A percentile compares a stretch with the other conserved stretches of the same genome.
phyloP scores from a whole-genome alignment of 2,329 filamentous ascomycete genomes.

The Epichloe glyceriae region DNA sequence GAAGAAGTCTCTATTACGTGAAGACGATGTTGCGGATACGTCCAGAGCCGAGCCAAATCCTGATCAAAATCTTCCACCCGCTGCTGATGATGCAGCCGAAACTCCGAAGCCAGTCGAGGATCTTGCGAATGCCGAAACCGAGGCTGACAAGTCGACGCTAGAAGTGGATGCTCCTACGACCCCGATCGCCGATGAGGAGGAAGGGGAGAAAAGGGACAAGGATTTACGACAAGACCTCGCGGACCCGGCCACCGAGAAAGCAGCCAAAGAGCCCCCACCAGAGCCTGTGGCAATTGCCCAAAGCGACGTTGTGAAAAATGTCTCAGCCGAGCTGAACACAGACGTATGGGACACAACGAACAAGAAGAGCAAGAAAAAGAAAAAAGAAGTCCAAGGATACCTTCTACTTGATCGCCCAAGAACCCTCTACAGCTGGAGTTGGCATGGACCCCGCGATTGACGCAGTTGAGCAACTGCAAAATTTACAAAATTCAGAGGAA shows the following conservation, averaged over 20 bases:
- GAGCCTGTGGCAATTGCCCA: not conserved
- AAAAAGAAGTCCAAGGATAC: constrained; percentile 5
- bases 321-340: not conserved
- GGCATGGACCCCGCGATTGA: not conserved
- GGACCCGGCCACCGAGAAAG: not conserved
- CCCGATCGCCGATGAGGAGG: not conserved
- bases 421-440: not conserved
- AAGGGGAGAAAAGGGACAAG: not conserved
- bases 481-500: not conserved
- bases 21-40: not conserved
- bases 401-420: not conserved
- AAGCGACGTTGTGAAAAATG: not conserved
- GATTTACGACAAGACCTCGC: not conserved
- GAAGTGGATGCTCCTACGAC: not conserved
- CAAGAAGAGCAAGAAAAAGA: constrained; percentile 12
- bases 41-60: not conserved
- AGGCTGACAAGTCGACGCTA: not conserved
- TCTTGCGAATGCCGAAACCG: not conserved
- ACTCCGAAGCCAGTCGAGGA: not conserved
- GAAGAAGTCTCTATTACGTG: constrained; percentile 6
- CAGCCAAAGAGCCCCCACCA: not conserved
- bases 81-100: not conserved
- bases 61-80: not conserved
- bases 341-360: not conserved
- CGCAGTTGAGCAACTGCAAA: not conserved